Conservation (phyloP, 2,329 filamentous ascomycete genomes). For the Laburnicola sp. region DNA sequence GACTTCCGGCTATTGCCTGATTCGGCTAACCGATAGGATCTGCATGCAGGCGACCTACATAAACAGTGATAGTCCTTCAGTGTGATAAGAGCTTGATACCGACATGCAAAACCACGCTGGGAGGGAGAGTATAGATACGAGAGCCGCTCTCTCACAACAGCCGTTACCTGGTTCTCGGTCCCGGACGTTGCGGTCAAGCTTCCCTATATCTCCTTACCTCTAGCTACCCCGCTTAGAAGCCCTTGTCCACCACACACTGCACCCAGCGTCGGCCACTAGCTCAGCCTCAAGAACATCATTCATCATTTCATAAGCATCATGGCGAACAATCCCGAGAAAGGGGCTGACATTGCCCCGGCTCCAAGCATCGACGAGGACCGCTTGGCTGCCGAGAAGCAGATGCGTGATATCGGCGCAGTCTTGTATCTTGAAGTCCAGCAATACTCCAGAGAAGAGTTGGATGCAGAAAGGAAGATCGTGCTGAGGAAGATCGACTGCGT, state of each 20-base stretch:
- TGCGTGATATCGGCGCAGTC: constrained; percentile 51
- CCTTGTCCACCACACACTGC: too few species aligned
- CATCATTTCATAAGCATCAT: neutral
- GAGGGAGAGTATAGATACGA: constrained; percentile 21
- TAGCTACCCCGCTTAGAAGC: neutral
- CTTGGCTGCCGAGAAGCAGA: constrained; percentile 37
- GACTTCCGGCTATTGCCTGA: constrained; percentile 2
- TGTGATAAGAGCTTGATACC: constrained; percentile 10
- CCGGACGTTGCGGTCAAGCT: neutral
- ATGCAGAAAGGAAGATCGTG: constrained; percentile 48
- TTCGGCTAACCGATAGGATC: constrained; percentile 10
- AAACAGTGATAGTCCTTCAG: constrained; percentile 12
- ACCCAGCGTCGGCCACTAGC: neutral
- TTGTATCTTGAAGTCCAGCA: constrained; percentile 52
- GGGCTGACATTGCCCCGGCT: constrained; percentile 26
- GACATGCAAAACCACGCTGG: constrained; percentile 3
- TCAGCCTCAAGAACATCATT: neutral
- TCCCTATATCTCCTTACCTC: neutral
- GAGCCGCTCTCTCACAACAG: too few species aligned
- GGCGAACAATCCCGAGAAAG: constrained; percentile 27
- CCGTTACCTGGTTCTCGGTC: neutral
- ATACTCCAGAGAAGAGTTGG: constrained; percentile 50
- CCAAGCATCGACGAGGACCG: constrained; percentile 35
- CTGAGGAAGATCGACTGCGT: constrained; percentile 52
- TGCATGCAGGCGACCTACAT: constrained; percentile 7